phyloP scores from a whole-genome alignment of 768 basidiomycete species.

The Xerocomellus intermedius region DNA sequence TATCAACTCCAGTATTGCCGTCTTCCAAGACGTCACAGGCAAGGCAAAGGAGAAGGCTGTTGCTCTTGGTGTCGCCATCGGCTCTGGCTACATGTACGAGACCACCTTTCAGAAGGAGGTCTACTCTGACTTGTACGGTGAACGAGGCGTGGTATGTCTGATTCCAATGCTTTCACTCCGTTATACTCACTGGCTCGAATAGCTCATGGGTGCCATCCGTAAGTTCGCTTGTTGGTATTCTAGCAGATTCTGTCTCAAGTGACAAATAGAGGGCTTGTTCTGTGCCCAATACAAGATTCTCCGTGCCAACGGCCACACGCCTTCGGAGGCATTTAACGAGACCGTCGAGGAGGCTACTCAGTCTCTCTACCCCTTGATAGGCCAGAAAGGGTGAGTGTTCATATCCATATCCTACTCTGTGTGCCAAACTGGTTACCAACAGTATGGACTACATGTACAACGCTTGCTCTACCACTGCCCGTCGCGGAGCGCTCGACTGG shows the following conservation, averaged over 20 bases:
- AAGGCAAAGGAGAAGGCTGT: conserved; percentile 97
- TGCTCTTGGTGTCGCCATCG: conserved; percentile 90
- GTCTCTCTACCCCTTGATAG: conserved; percentile 95
- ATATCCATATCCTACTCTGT: neutral
- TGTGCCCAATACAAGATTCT: conserved; percentile 98
- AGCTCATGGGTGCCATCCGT: conserved; percentile 98
- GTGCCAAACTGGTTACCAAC: conserved; percentile 5
- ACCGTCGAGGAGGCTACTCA: conserved; percentile 99
- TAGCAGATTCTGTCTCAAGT: conserved; percentile 3
- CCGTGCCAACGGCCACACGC: conserved; percentile 92
- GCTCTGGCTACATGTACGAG: conserved; percentile 98
- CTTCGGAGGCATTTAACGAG: conserved; percentile 99
- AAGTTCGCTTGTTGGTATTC: conserved; percentile 31
- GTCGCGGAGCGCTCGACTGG: conserved; percentile 99
- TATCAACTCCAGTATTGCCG: conserved; percentile 92
- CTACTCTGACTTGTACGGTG: conserved; percentile 98
- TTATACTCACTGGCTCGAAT: conserved; percentile 12
- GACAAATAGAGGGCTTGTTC: conserved; percentile 85
- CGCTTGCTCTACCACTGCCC: conserved; percentile 98
- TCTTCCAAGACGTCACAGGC: conserved; percentile 97
- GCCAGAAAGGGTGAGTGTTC: conserved; percentile 75
- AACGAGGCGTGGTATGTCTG: conserved; percentile 93
- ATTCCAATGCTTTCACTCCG: neutral
- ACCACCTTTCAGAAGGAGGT: conserved; percentile 99
- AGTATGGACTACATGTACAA: conserved; percentile 99